These are phyloP conservation scores for Penicillium sp. DNA, from an alignment of 2,329 filamentous ascomycete genomes.

Conservation along the genomic window DNA sequence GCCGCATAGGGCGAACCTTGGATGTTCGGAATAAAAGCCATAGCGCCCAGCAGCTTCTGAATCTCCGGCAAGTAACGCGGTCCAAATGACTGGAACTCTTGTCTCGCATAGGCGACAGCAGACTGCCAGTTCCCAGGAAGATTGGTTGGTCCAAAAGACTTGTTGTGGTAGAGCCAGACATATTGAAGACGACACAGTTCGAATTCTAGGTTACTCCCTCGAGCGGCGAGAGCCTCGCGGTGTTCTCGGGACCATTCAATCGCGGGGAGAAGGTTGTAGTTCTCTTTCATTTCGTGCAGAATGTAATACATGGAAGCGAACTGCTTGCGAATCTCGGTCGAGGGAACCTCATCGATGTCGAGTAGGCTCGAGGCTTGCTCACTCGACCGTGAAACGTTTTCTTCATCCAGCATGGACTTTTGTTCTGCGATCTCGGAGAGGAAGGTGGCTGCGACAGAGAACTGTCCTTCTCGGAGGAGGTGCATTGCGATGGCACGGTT, in stretches of 20 bases:
- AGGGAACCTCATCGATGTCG: slow-evolving; percentile 63
- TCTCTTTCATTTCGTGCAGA: slow-evolving; percentile 72
- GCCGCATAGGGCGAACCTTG: slow-evolving; percentile 74
- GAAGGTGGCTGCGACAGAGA: slow-evolving; percentile 84
- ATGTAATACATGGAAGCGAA: slow-evolving; percentile 93
- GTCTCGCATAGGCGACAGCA: slow-evolving; percentile 76
- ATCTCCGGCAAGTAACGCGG: slow-evolving; percentile 77
- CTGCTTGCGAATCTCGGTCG: slow-evolving; percentile 72
- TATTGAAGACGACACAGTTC: slow-evolving; percentile 90
- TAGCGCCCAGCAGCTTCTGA: slow-evolving; percentile 76
- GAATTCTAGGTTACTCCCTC: slow-evolving; percentile 93
- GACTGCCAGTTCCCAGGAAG: slow-evolving; percentile 39
- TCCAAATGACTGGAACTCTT: slow-evolving; percentile 75
- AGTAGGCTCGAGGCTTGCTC: slow-evolving; percentile 49
- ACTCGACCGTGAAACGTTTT: slow-evolving; percentile 35
- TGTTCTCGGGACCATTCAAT: slow-evolving; percentile 84
- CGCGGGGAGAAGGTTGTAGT: slow-evolving; percentile 75
- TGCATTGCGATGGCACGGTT: slow-evolving; percentile 97
- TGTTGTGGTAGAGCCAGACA: slow-evolving; percentile 80
- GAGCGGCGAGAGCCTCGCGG: slow-evolving; percentile 70
- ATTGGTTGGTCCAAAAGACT: slow-evolving; percentile 57
- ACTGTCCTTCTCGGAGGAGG: slow-evolving; percentile 90
- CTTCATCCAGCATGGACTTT: slow-evolving; percentile 42
- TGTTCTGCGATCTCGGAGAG: slow-evolving; percentile 68
- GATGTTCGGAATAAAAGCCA: slow-evolving; percentile 79